Evolutionary conservation across 345 rosid genomes (phyloP), one percentile per base, ranked within the genome.

Genomic region (Rubroshorea leprosula): DNA sequence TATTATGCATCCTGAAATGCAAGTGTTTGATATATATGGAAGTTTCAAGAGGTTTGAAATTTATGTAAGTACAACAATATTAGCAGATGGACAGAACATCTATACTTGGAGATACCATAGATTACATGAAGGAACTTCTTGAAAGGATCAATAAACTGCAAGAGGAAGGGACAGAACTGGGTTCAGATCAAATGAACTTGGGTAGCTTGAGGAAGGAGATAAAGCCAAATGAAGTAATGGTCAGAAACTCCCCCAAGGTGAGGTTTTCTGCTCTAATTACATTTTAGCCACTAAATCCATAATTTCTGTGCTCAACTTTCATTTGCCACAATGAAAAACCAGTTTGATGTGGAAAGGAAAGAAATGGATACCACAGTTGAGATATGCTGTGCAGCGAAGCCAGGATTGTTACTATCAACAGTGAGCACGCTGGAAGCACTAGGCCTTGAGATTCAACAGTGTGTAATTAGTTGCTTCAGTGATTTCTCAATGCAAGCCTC

Each of bases 211-310:
- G 76, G 49, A 74, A 78, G 49, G 88, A 82, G 54, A 65, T 53
- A 26, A 84, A 76, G 60, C 66, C 87, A 54, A 80, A 73, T 53
- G 86, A 89, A 68, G 65, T 67, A 43, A n/a, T 72, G 53, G 79
- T 74, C 65, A 80, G 89, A 75, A 92, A 92, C 68, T 83, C 98
- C 26, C 97, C 97, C 6, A 89, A 92, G 96, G 98, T 89, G 80
- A 29, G 13, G 11, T 16, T 53, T 49, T 58, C 35, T 49, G 7
- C 21, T 14, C 2, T 25, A 52, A 18, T 44, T 23, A 48, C 27
- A n/a, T n/a, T n/a, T 22, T 56, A 8, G 23, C 12, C 39, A 35
- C 27, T 51, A 2, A 54, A 54, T 27, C 31, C 8, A 27, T 3
- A 27, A 27, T 27, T 27, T 27, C 31, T 27, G 8, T 8, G 8